Percentiles rank a stretch among this genome's conserved stretches.
Conservation (phyloP, 805 yeast species). For the Ogataea corticis region DNA sequence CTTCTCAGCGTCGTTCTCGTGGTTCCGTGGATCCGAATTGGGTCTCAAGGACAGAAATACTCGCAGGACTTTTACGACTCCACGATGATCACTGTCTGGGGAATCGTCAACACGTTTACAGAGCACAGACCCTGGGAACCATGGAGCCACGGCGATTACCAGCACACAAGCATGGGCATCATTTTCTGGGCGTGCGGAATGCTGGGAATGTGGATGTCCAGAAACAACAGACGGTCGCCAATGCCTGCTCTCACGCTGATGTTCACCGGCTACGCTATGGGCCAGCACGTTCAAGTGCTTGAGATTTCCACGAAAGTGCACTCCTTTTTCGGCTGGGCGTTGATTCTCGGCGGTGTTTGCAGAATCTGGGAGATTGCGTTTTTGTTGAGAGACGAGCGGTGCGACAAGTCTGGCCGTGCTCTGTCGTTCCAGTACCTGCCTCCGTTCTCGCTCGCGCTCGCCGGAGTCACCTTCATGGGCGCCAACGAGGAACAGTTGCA, state of each 20-base stretch:
- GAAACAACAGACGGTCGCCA: constrained; percentile 67
- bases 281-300: constrained; percentile 79
- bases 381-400: constrained; percentile 61
- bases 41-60: constrained; percentile 38
- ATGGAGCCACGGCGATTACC: constrained; percentile 93
- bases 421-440: constrained; percentile 83
- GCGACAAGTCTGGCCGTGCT: constrained; percentile 44
- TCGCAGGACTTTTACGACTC: constrained; percentile 89
- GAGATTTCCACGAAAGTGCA: constrained; percentile 84
- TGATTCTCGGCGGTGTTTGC: constrained; percentile 74
- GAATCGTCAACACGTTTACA: constrained; percentile 90
- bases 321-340: constrained; percentile 76
- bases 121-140: constrained; percentile 91
- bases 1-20: constrained; percentile 64
- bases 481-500: constrained; percentile 88
- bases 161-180: constrained; percentile 95
- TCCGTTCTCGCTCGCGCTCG: constrained; percentile 71
- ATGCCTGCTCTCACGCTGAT: constrained; percentile 81
- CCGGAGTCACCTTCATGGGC: constrained; percentile 86
- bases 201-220: constrained; percentile 74
- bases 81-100: constrained; percentile 81
- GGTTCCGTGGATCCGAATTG: constrained; percentile 70
- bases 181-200: constrained; percentile 96
- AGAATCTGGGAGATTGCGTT: constrained; percentile 81
- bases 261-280: constrained; percentile 94